Base-by-base conservation (phyloP, 257 asterid genomes). In the Solanum commersonii region DNA sequence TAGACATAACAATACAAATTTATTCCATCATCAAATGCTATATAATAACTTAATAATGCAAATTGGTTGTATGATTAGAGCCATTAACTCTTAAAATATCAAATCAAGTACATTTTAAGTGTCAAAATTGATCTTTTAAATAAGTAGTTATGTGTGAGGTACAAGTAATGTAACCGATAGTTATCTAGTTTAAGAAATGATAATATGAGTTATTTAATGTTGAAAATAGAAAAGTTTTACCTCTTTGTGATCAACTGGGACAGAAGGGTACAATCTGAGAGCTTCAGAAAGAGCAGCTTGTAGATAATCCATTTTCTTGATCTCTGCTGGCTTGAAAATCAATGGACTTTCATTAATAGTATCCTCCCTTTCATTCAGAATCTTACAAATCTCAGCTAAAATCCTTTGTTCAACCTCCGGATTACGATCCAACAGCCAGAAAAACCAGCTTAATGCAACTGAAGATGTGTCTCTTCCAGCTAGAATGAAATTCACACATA, bases 391-490 rank as follows among this genome's bases (percentile, higher is more conserved):
- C 91, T 96, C 99, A 65, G 86, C 92, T 84, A 97, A 29, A 31
- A 97, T 94, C 90, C 87, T 95, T 84, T 90, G 95, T 90, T 95
- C 99, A 42, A 94, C 98, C 87, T 88, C 93, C 10, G 95, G 94
- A 90, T 93, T 91, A 84, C 27, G 46, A 74, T 88, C 70, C 68
- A 96, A 87, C 72, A 97, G 90, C 99, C 99, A 97, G 94, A 97
- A 97, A 84, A 97, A 97, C 99, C 99, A 95, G 91, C 98, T 95
- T 3, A 96, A 89, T 31, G 99, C 99, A 63, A 96, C 99, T 23
- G 99, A 96, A 8, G 99, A 96, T 79, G 99, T 97, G 92, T 97
- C 99, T 90, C 99, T 92, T 74, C 99, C 99, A 2, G 99, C 99
- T 84, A 97, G 81, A 22, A 97, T 97, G 87, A 97, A 97, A 60